Evolutionary conservation across 495 filamentous ascomycete species (phyloP).

Genomic region (Penicillium dipodomyicola): DNA sequence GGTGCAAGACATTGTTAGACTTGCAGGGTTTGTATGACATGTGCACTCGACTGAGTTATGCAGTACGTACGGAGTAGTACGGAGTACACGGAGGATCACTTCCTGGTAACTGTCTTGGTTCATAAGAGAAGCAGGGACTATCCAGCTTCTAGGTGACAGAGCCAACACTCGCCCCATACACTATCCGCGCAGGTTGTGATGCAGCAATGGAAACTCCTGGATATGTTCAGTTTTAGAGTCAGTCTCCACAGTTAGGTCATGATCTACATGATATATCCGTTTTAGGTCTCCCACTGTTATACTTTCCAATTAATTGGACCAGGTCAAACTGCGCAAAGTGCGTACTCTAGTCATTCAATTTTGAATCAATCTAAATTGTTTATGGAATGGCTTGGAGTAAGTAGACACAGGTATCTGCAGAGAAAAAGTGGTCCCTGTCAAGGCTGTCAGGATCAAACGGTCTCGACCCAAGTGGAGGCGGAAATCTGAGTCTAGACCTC

Average conservation of each 20-base stretch:
- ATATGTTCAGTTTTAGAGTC: background rate
- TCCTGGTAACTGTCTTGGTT: background rate
- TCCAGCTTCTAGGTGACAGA: background rate
- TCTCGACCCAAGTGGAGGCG: conserved; percentile 10
- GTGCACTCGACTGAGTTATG: background rate
- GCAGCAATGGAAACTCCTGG: background rate
- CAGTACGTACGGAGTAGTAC: background rate
- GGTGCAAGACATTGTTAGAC: background rate
- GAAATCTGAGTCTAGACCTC: conserved; percentile 3
- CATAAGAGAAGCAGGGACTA: background rate
- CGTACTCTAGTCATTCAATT: background rate
- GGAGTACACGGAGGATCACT: too few species aligned
- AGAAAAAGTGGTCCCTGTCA: background rate
- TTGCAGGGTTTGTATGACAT: background rate
- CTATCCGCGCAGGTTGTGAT: background rate
- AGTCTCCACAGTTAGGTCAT: background rate
- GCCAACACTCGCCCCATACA: background rate
- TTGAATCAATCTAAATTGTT: background rate
- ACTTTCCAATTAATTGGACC: background rate
- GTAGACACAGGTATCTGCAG: background rate
- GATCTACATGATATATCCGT: background rate
- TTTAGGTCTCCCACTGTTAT: background rate
- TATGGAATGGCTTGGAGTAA: background rate
- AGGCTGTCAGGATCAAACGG: background rate
- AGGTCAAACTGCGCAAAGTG: background rate